These are phyloP conservation scores for Omphalotus guepiniiformis DNA, from an alignment of 768 basidiomycete species.

Conservation along the genomic window DNA sequence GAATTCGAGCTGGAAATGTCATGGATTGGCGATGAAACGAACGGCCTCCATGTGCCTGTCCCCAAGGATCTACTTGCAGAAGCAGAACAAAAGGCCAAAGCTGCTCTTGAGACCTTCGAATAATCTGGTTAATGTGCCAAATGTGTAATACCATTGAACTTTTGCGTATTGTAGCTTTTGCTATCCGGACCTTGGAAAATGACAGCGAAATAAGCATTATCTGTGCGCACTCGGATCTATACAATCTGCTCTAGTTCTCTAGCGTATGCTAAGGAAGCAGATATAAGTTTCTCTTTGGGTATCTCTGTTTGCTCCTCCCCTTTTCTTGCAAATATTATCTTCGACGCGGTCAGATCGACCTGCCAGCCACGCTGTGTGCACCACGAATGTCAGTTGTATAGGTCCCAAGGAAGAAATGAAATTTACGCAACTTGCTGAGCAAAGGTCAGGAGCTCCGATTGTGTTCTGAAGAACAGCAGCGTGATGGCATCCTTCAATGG, in stretches of 20 bases:
- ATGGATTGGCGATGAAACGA: constrained; percentile 88
- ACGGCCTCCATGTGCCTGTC: constrained; percentile 74
- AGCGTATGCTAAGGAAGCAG: constrained; percentile 73
- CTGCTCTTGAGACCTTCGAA: constrained; percentile 69
- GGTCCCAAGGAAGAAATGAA: neutral
- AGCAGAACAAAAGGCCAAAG: constrained; percentile 86
- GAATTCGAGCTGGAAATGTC: constrained; percentile 98
- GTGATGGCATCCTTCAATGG: constrained; percentile 88
- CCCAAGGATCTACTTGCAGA: constrained; percentile 82
- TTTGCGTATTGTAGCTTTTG: too few species aligned
- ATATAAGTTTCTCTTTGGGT: constrained; percentile 79
- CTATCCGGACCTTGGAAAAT: too few species aligned
- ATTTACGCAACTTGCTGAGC: constrained; percentile 60
- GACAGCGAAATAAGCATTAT: constrained; percentile 14
- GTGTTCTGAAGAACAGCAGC: constrained; percentile 85
- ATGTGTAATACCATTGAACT: too few species aligned
- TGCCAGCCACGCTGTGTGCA: constrained; percentile 72
- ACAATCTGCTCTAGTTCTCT: constrained; percentile 91
- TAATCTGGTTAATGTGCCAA: too few species aligned
- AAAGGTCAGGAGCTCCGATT: constrained; percentile 78
- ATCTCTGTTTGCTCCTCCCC: constrained; percentile 82
- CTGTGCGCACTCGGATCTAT: constrained; percentile 32
- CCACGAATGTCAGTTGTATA: constrained; percentile 7
- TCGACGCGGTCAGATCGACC: constrained; percentile 64
- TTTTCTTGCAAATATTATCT: constrained; percentile 77